Base-by-base conservation (phyloP, 1,139 yeast species). In the Yamadazyma dushanensis region DNA sequence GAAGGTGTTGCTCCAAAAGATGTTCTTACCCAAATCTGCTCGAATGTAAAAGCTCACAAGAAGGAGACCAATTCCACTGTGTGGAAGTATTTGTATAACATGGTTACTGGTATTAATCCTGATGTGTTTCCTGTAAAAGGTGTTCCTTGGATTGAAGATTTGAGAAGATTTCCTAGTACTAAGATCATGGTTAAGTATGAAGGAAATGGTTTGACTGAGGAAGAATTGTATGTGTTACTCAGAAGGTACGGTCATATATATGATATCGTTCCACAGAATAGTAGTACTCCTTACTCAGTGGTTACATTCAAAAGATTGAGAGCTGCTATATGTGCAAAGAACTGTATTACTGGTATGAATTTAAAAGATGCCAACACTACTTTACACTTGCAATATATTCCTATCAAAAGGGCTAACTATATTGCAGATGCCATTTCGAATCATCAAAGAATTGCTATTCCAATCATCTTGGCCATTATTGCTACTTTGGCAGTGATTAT, bases 81-180 rank as follows among this genome's bases (percentile, higher is more conserved):
- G 52, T 41, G 66, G 57, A 37, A 63, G 8, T 36, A 38, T 21
- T 25, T 50, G 1, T 21, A 40, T n/a, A 45, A 50, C 23, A 34
- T 38, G 8, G 4, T 62, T 2, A 46, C 53, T 37, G 46, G 49
- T 22, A 41, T 40, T 3, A 57, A 53, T 71, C 80, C 60, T 57
- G 62, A 43, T 52, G 43, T 39, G 11, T 83, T 70, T 51, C 80
- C 86, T 0, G 97, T 94, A 1, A 83, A 83, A 47, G 98, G 98
- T 40, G 72, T 78, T 0, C 98, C 98, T 0, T 92, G 97, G 97
- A 85, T 92, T 44, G 97, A 92, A 59, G 98, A 92, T 56, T 68
- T 92, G 54, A 75, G 85, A 47, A 66, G 97, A 45, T 75, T 73
- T 45, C 95, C 95, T 8, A 80, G 83, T 41, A 62, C 70, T 9